phyloP scores from a whole-genome alignment of 768 basidiomycete genomes.

The Suillus americanus region DNA sequence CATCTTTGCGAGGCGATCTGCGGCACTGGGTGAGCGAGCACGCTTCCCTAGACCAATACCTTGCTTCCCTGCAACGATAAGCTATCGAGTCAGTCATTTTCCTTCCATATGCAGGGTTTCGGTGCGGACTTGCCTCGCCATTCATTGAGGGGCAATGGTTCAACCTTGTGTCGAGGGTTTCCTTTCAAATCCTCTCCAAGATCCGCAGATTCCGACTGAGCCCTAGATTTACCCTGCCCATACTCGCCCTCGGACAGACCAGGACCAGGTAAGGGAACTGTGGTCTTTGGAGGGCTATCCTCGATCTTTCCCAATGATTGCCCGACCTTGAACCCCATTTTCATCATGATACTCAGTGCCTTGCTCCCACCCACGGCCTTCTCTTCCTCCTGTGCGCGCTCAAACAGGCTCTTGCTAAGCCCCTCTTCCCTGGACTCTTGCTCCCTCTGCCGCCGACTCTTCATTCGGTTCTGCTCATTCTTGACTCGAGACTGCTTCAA shows the following conservation, averaged over 20 bases:
- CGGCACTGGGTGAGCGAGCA: slow-evolving; percentile 58
- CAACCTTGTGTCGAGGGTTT: slow-evolving; percentile 45
- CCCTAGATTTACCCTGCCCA: not conserved
- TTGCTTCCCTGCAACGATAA: slow-evolving; percentile 57
- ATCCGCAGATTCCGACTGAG: slow-evolving; percentile 7
- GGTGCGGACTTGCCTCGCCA: slow-evolving; percentile 65
- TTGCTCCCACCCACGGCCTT: slow-evolving; percentile 54
- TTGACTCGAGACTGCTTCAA: slow-evolving; percentile 54
- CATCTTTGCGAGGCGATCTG: slow-evolving; percentile 72
- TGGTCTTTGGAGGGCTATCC: slow-evolving; percentile 12
- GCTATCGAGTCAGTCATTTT: slow-evolving; percentile 2
- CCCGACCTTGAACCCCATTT: slow-evolving; percentile 90
- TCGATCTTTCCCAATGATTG: slow-evolving; percentile 62
- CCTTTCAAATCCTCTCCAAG: slow-evolving; percentile 2
- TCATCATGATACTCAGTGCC: slow-evolving; percentile 88
- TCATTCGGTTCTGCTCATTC: slow-evolving; percentile 66
- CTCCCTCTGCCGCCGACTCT: slow-evolving; percentile 65
- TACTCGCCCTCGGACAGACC: slow-evolving; percentile 1
- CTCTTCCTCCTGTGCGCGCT: slow-evolving; percentile 66
- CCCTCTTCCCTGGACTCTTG: slow-evolving; percentile 76
- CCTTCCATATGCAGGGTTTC: not conserved
- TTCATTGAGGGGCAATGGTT: slow-evolving; percentile 75
- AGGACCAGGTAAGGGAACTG: slow-evolving; percentile 6
- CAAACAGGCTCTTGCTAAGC: slow-evolving; percentile 77
- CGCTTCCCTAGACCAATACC: slow-evolving; percentile 77